Evolutionary conservation across 805 yeast species (phyloP).

Genomic region (Lipomyces sp.): DNA sequence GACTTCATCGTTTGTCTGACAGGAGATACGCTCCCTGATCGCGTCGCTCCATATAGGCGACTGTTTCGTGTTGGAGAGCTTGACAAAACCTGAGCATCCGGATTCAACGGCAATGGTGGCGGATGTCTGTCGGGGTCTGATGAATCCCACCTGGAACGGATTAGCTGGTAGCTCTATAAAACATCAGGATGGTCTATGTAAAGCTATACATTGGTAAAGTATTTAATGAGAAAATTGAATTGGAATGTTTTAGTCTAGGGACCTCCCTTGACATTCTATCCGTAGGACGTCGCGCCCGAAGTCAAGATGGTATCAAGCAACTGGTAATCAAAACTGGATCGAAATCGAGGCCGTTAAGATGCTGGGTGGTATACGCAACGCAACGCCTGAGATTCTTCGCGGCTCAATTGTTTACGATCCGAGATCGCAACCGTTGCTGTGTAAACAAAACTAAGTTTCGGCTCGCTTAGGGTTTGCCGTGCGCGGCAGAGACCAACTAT

Average conservation of each 20-base stretch:
- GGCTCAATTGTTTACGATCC: not conserved
- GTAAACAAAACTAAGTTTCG: too few species aligned
- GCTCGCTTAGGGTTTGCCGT: too few species aligned
- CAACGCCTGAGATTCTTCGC: not conserved
- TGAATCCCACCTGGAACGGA: slow-evolving; percentile 48
- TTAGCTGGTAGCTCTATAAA: not conserved
- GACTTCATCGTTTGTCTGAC: slow-evolving; percentile 13
- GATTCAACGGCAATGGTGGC: slow-evolving; percentile 51
- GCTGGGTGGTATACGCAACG: not conserved
- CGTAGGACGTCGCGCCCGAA: not conserved
- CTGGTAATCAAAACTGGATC: too few species aligned
- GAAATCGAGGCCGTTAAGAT: not conserved
- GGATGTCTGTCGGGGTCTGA: slow-evolving; percentile 50
- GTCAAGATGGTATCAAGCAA: not conserved
- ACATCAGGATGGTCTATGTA: not conserved
- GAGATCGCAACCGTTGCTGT: too few species aligned
- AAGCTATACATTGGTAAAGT: slow-evolving; percentile 27
- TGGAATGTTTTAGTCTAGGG: slow-evolving; percentile 39
- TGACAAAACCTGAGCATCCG: slow-evolving; percentile 46
- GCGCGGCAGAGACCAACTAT: too few species aligned
- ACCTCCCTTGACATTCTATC: slow-evolving; percentile 10
- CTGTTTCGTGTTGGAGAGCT: slow-evolving; percentile 9
- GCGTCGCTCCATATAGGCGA: slow-evolving; percentile 12
- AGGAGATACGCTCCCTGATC: slow-evolving; percentile 17
- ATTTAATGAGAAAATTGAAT: slow-evolving; percentile 38